Percentiles rank a stretch among this genome's conserved stretches.
phyloP scores from a whole-genome alignment of 805 yeast genomes.

The Wickerhamia fluorescens region DNA sequence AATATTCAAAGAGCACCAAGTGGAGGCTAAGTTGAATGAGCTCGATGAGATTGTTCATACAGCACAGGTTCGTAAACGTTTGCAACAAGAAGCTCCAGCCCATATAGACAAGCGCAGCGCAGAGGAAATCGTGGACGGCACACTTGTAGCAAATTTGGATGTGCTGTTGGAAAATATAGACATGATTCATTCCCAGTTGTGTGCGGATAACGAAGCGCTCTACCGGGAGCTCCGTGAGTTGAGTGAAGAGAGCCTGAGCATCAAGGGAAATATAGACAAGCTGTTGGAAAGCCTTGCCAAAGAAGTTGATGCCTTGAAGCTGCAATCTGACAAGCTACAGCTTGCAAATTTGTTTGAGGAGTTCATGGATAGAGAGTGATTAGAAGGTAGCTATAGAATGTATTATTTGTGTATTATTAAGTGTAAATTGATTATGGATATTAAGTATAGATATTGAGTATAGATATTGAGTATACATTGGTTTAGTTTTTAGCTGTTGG shows the following conservation, averaged over 20 bases:
- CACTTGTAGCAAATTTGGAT: conserved; percentile 12
- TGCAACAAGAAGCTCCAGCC: conserved; percentile 6
- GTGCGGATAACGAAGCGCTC: conserved; percentile 26
- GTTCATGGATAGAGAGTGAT: conserved; percentile 17
- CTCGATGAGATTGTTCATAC: conserved; percentile 41
- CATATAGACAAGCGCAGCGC: conserved; percentile 23
- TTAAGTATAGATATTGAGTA: no score
- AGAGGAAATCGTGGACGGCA: conserved; percentile 26
- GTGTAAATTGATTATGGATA: no score
- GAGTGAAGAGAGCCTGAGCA: conserved; percentile 13
- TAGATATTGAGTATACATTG: no score
- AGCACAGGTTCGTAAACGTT: conserved; percentile 27
- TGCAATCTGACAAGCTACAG: no score
- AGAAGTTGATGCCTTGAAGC: conserved; percentile 11
- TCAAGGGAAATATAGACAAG: conserved; percentile 14
- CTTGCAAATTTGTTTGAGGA: no score
- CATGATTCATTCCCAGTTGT: conserved; percentile 31
- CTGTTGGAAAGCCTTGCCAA: conserved; percentile 16
- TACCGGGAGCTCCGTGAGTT: conserved; percentile 15
- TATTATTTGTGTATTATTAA: no score
- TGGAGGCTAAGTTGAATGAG: conserved; percentile 37
- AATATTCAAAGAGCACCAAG: conserved; percentile 42
- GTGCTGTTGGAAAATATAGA: conserved; percentile 20
- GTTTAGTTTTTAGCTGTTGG: no score
- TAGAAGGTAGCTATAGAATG: no score